Evolutionary conservation across 495 filamentous ascomycete genomes (phyloP), one percentile per base, ranked within the genome.

Genomic region (Penicillium coffeae): DNA sequence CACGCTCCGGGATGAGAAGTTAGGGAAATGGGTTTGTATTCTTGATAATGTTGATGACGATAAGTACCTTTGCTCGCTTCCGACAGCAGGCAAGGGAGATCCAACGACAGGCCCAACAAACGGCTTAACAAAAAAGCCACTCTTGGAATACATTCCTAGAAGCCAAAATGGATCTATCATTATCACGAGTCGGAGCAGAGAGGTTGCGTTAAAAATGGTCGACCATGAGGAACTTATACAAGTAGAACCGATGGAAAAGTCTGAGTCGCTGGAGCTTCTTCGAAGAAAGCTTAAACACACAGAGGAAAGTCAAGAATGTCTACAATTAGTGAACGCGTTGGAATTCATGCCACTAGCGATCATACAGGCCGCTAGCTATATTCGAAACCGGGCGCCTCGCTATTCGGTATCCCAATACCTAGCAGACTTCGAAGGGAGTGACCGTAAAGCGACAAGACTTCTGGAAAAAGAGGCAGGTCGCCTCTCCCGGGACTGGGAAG

Each of bases 1-100:
- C 51, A 76, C 58, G 69, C 59, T 76, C n/a, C 37, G 55, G 9
- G 67, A 69, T 45, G 51, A 62, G 12, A 55, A 52, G 52, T 57
- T 51, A 41, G 45, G 34, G 3, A 37, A 47, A 30, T 47, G 45
- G 45, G 12, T 52, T 32, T 21, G 22, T 15, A 22, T 47, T 32
- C 36, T 50, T 10, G 35, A 49, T 48, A 46, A 55, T 51, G 19
- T 20, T 4, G 50, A 52, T 42, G 43, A 52, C 34, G 36, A 47
- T 1, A 20, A 22, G 7, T 49, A 70, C 1, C 72, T 69, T 25
- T 50, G 35, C 21, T 34, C 18, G 27, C 1, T 20, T 35, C 27
- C 13, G 20, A 27, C 7, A 21, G 42, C 3, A 35, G 14, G 35
- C 6, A 37, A 37, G 35, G 15, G 35, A 37, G 35, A 7, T 37